Evolutionary conservation across 1,284 basidiomycete genomes (phyloP), one percentile per base, ranked within the genome.

Genomic region (Pterula multifida): DNA sequence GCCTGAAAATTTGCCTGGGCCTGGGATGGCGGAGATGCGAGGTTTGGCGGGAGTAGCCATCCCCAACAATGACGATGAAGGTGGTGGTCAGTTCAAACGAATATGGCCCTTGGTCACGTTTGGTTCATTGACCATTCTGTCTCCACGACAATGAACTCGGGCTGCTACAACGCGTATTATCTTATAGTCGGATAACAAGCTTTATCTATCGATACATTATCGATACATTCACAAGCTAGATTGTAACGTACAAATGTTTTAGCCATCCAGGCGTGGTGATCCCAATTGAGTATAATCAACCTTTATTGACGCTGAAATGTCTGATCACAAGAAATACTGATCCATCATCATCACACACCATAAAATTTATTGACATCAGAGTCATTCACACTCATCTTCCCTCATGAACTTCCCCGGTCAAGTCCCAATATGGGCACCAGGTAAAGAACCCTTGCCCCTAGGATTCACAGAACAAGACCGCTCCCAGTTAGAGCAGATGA

Each of bases 391-490:
- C n/a, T n/a, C n/a, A n/a, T n/a, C n/a, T n/a, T n/a, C n/a, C 32
- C 32, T 35, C 32, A 9, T n/a, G 11, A 42, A n/a, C 12, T 57
- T 57, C 54, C 71, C 71, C 13, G 65, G 68, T 49, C 63, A 63
- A 47, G 67, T 68, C 36, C 73, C 72, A 26, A 66, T 73, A 56
- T 73, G 68, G 62, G 64, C 67, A 13, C 85, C 85, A 56, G 79
- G 69, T 50, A 87, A 60, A 2, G 81, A 68, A 1, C 83, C 83
- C 50, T 74, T 78, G 57, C 85, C 84, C 1, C 64, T 55, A 1
- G 88, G 85, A 32, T 72, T 67, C 50, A 81, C 82, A 0, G 86
- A 91, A 60, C 85, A 88, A 49, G 91, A 96, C 62, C 75, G 86
- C 23, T 72, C 70, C 9, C 74, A 80, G 50, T 66, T 81, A 50